Evolutionary conservation across 495 filamentous ascomycete genomes (phyloP), one percentile per base, ranked within the genome.

Genomic region (Penicillium dipodomyicola): DNA sequence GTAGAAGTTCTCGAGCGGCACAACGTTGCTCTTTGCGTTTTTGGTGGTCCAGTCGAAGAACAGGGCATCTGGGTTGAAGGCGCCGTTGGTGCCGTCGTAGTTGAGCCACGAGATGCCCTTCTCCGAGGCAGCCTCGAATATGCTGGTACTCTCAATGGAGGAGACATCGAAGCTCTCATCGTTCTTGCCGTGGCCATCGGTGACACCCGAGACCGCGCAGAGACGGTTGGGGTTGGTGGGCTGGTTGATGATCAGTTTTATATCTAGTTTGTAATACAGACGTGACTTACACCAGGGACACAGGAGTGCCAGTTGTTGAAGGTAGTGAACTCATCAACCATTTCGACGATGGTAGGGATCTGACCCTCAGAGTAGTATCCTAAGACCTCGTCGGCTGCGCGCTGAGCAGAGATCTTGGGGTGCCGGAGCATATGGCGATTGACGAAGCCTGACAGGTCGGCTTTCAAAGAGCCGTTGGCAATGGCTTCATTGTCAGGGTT

Each of bases 241-340:
- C 72, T 77, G 11, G 45, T 29, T 11, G n/a, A n/a, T 22, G 49
- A 22, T 72, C 15, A 67, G 61, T 54, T 19, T 30, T 22, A 22
- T 22, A 22, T 22, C 3, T 11, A 44, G 6, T 15, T 19, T 47
- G 11, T 4, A 30, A 14, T 19, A 14, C 12, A 23, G 39, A 5
- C 20, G 6, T 2, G 20, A 72, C 73, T 60, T 64, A 76, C 73
- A 23, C 80, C 80, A 5, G 79, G 80, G 23, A 80, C 70, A 61
- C 71, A 69, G 11, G 76, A 76, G 68, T 77, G 75, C 79, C 79
- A 83, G 64, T 75, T 67, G 72, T 82, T 77, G 70, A 83, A 82
- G 29, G 74, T 72, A 4, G 75, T 69, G 58, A 77, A 83, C 55
- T 82, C 77, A 55, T 82, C 68, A 23, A 76, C 76, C 55, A 83